Evolutionary conservation across 2,329 filamentous ascomycete genomes (phyloP).

Genomic region (Penicillium oxalicum): DNA sequence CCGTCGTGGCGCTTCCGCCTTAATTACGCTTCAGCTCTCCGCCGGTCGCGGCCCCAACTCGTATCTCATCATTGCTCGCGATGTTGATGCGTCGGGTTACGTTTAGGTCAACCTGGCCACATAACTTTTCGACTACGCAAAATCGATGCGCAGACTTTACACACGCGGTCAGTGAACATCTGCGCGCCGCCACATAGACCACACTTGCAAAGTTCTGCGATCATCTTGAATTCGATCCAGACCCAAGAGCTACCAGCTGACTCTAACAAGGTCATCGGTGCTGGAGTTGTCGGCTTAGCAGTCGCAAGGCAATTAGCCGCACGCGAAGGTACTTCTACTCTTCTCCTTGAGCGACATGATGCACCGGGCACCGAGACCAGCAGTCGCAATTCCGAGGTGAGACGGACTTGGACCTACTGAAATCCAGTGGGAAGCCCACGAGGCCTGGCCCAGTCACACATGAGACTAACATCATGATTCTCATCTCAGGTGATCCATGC

Average conservation of each 20-base stretch:
- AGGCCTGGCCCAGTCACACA: too few species aligned
- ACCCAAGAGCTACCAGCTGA: conserved; percentile 4
- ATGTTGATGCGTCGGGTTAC: conserved; percentile 12
- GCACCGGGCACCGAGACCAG: conserved; percentile 78
- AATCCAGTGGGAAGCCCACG: too few species aligned
- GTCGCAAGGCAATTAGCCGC: conserved; percentile 66
- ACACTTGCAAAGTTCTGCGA: not conserved
- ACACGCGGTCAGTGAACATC: conserved; percentile 45
- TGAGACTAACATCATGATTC: not conserved
- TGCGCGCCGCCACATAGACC: not conserved
- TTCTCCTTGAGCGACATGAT: conserved; percentile 74
- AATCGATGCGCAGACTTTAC: conserved; percentile 53
- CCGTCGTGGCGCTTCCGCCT: conserved; percentile 6
- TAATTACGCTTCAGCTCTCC: conserved; percentile 5
- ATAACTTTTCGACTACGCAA: conserved; percentile 41
- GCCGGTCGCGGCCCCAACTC: conserved; percentile 5
- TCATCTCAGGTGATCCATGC: conserved; percentile 73
- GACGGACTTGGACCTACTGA: not conserved
- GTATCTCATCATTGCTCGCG: conserved; percentile 5
- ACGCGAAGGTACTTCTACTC: conserved; percentile 56
- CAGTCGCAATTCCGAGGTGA: conserved; percentile 78
- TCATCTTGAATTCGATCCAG: not conserved
- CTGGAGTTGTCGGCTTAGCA: conserved; percentile 72
- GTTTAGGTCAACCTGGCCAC: conserved; percentile 3
- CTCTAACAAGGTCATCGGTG: conserved; percentile 53